Conservation (phyloP, 1,139 yeast species). For the Diutina sp. region DNA sequence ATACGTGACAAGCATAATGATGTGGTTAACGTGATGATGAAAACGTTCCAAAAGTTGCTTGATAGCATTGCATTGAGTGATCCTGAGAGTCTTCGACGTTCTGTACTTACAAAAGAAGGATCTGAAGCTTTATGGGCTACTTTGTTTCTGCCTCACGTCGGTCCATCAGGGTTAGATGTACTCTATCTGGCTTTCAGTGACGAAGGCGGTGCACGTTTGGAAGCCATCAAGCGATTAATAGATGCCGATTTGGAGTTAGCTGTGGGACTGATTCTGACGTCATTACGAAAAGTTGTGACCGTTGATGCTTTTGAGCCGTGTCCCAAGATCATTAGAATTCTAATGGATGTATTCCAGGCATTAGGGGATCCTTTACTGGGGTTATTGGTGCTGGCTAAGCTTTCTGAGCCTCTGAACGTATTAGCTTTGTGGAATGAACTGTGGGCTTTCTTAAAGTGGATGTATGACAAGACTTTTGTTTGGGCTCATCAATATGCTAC, state of each 20-base stretch:
- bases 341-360: conserved; percentile 60
- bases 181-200: conserved; percentile 49
- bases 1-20: conserved; percentile 20
- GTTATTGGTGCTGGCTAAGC: conserved; percentile 10
- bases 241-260: conserved; percentile 28
- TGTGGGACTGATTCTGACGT: conserved; percentile 33
- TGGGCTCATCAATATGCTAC: conserved; percentile 64
- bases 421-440: conserved; percentile 47
- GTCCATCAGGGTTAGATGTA: conserved; percentile 60
- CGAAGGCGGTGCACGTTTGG: conserved; percentile 42
- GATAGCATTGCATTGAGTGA: conserved; percentile 29
- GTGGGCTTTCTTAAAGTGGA: conserved; percentile 63
- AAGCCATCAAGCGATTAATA: conserved; percentile 50
- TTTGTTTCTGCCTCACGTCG: conserved; percentile 45
- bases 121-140: conserved; percentile 54
- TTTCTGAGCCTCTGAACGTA: conserved; percentile 7
- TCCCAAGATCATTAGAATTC: conserved; percentile 59
- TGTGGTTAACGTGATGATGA: conserved; percentile 14
- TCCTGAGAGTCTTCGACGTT: conserved; percentile 19
- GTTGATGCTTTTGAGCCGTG: conserved; percentile 57
- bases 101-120: neutral
- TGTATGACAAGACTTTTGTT: conserved; percentile 50
- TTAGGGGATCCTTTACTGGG: conserved; percentile 60
- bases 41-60: conserved; percentile 14
- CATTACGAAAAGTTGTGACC: conserved; percentile 30